Base-by-base conservation (phyloP, 2,329 filamentous ascomycete genomes). In the Penicillium polonicum region DNA sequence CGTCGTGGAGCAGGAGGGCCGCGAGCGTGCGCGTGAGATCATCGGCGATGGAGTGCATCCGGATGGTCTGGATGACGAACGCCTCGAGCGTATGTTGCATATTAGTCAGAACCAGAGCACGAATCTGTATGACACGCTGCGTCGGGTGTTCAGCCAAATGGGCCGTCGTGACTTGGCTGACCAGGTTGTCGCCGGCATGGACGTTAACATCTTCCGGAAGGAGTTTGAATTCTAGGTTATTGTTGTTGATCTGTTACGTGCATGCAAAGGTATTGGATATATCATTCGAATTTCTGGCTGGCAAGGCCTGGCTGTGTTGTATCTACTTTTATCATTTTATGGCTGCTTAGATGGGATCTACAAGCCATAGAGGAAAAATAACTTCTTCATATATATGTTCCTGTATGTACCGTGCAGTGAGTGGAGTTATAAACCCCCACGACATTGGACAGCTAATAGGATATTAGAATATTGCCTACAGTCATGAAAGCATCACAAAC, bases 101-200 rank as follows among this genome's bases (percentile, higher is more conserved):
- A 74, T 76, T 42, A 76, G 71, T 48, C 93, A 97, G 80, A 99
- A 99, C 77, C 88, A 95, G 73, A 96, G 91, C 80, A 97, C 92
- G 49, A 99, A 97, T 69, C 79, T 99, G 58, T 96, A 96, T 75
- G 95, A 99, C 74, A 99, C 95, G 13, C 79, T 99, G 61, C 81
- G 93, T 61, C 82, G 95, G 59, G 94, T 97, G n/a, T 97, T 99
- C 76, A 92, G 88, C 10, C 91, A 96, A 78, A 97, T 99, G 94
- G 89, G 89, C 2, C 80, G 94, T 57, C 81, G 91, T 56, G 94
- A 99, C 76, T 74, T 99, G 70, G 89, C 89, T 3, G 92, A 97
- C 72, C 84, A 87, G 79, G 94, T 97, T 6, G 88, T 92, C 13
- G 85, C 88, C 1, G 93, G 92, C 27, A 93, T 99, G 79, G 91